phyloP scores from a whole-genome alignment of 257 asterid species.

The Jacaranda copaia region DNA sequence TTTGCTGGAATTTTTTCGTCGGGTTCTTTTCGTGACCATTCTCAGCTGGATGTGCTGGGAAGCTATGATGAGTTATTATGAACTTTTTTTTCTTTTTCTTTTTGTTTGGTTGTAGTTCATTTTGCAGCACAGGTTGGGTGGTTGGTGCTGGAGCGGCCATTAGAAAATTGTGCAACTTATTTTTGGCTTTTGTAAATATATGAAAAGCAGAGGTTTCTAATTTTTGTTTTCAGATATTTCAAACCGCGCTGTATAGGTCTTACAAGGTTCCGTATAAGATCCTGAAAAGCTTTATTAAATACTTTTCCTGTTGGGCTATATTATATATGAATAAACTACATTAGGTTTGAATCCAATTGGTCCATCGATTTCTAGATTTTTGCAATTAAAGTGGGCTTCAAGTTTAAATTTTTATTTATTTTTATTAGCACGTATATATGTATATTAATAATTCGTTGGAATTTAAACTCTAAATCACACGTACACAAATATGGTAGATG shows the following conservation, averaged over 20 bases:
- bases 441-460: too few relatives aligned
- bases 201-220: not conserved
- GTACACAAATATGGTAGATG: too few relatives aligned
- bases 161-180: too few relatives aligned
- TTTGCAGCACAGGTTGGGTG: too few relatives aligned
- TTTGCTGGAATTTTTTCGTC: slow-evolving; percentile 29
- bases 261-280: too few relatives aligned
- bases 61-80: slow-evolving; percentile 48
- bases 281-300: too few relatives aligned
- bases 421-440: too few relatives aligned
- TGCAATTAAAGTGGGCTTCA: not conserved
- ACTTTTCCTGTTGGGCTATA: too few relatives aligned
- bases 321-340: not conserved
- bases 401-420: too few relatives aligned
- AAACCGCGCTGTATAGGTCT: not conserved
- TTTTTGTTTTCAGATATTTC: not conserved
- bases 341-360: not conserved
- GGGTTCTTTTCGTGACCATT: slow-evolving; percentile 1
- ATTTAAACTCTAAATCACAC: too few relatives aligned
- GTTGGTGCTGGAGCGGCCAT: too few relatives aligned
- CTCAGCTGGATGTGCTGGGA: slow-evolving; percentile 54
- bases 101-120: not conserved
- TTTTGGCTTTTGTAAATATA: not conserved
- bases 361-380: not conserved
- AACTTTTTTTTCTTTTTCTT: not conserved